phyloP scores from a whole-genome alignment of 352 stramenopile genomes.

The Pythium phragmitis region DNA sequence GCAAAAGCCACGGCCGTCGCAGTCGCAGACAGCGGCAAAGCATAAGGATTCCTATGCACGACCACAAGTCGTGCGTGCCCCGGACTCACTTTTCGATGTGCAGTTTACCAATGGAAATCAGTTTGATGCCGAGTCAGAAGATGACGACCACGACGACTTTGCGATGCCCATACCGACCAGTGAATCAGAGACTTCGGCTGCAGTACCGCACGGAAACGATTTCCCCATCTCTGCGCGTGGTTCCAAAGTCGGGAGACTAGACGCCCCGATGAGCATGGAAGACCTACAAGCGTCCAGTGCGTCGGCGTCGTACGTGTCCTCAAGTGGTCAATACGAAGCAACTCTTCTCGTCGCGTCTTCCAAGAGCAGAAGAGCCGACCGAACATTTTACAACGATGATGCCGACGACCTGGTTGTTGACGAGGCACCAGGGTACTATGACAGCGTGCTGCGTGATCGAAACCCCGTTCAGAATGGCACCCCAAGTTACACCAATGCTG shows the following conservation, averaged over 20 bases:
- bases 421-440: conserved; percentile 59
- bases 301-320: conserved; percentile 17
- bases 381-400: conserved; percentile 28
- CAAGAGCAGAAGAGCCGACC: conserved; percentile 8
- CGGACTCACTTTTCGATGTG: conserved; percentile 25
- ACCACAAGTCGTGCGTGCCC: conserved; percentile 2
- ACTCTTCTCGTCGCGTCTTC: conserved; percentile 2
- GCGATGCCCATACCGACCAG: conserved; percentile 15
- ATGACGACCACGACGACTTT: conserved; percentile 10
- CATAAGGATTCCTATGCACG: conserved; percentile 10
- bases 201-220: background rate
- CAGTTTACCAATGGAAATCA: conserved; percentile 25
- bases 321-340: background rate
- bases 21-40: background rate
- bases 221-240: background rate
- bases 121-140: conserved; percentile 6
- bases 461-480: background rate
- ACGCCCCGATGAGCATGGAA: conserved; percentile 17
- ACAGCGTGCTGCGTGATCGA: conserved; percentile 16
- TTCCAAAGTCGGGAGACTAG: background rate
- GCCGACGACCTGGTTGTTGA: conserved; percentile 57
- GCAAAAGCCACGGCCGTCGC: background rate
- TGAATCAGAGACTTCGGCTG: background rate
- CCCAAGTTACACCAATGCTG: conserved; percentile 2
- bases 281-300: conserved; percentile 16